Base-by-base conservation (phyloP, 2,329 filamentous ascomycete genomes). In the Cytospora piceicola region DNA sequence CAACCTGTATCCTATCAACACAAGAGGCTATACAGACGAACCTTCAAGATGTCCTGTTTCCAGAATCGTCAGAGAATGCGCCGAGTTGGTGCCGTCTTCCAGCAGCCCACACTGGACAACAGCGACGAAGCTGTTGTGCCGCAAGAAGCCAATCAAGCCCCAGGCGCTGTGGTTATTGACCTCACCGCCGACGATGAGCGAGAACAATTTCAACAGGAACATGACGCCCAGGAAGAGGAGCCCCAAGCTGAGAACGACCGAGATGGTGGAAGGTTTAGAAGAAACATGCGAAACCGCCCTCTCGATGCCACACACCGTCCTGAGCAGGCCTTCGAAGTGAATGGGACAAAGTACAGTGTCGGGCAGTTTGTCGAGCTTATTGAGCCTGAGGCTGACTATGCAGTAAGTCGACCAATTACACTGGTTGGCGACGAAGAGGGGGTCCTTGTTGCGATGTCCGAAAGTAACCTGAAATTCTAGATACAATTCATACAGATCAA, bases 401-500 rank as follows among this genome's bases (percentile, higher is more conserved):
- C 3, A 4, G 58, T 60, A n/a, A 60, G 58, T 52, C 11, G 6
- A 20, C 1, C 2, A 29, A 29, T 29, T 29, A 9, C 22, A 14
- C 27, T 4, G 9, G 11, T 1, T 29, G 6, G 5, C 7, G 12
- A 58, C 32, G 11, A 34, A 9, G 6, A 8, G 32, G 32, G 11
- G 32, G 11, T 8, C 6, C 15, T 1, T 11, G 4, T 3, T 1
- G 11, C 2, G 32, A 3, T 17, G 3, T 27, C 2, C 17, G 17
- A 2, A 1, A 36, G 42, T 52, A 36, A 3, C 9, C 2, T n/a
- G n/a, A 39, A 7, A 58, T 22, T 34, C 32, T 12, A 61, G 58
- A 22, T 42, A 3, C 20, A 39, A 20, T 63, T 72, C 0, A 58
- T 80, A 1, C 63, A 77, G 5, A 81, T 83, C 58, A 64, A 83